Percentiles rank a stretch among this genome's conserved stretches.
These are phyloP conservation scores for Macrolepiota dolichaula DNA, from an alignment of 768 basidiomycete genomes.

Conservation along the genomic window DNA sequence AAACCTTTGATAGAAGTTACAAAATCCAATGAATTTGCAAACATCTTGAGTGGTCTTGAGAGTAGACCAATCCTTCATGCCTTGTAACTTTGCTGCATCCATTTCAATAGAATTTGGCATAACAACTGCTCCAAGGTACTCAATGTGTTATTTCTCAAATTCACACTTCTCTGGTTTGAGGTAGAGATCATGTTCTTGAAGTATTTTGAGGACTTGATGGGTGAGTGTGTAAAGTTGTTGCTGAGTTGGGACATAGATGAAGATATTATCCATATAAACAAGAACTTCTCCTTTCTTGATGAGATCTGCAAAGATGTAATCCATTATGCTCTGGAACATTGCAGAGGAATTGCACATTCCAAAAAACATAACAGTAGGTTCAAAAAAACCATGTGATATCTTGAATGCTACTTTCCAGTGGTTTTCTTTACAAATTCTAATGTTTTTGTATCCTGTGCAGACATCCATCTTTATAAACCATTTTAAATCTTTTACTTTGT, in stretches of 20 bases:
- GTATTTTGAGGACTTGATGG: conserved; percentile 10
- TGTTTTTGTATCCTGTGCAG: too few species aligned
- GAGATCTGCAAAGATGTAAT: too few species aligned
- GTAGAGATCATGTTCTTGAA: conserved; percentile 26
- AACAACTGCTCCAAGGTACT: conserved; percentile 34
- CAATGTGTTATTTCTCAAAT: conserved; percentile 23
- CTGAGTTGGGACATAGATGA: background rate
- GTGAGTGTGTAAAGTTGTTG: background rate
- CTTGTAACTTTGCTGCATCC: conserved; percentile 30
- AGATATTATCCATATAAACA: conserved; percentile 38
- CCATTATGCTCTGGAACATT: too few species aligned
- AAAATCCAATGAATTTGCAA: conserved; percentile 39
- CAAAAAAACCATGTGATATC: too few species aligned
- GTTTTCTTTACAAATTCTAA: too few species aligned
- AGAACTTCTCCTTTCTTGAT: conserved; percentile 13
- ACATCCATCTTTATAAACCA: too few species aligned
- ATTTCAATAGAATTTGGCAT: conserved; percentile 21
- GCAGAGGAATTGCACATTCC: too few species aligned
- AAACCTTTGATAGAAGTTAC: conserved; percentile 28
- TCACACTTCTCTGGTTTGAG: conserved; percentile 36
- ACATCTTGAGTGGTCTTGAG: conserved; percentile 24
- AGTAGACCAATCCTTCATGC: conserved; percentile 31
- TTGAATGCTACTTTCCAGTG: too few species aligned
- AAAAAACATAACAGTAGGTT: too few species aligned
- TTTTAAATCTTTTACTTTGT: too few species aligned